Base-by-base conservation (phyloP, 441 rosid genomes). In the Flueggea neowawraea region DNA sequence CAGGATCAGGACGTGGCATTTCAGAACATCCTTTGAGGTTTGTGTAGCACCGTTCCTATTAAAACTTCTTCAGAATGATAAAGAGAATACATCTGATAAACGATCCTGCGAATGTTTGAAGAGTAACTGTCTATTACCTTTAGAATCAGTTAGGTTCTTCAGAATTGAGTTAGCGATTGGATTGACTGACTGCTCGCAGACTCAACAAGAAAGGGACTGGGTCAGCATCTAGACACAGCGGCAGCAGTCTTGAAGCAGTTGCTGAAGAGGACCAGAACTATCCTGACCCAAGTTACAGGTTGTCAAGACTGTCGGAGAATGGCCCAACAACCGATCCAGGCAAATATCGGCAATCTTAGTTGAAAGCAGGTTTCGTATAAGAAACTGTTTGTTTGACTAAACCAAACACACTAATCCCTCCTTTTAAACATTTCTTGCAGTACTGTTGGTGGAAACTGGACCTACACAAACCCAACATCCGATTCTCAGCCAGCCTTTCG, bases 401-500 rank as follows among this genome's bases (percentile, higher is more conserved):
- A 4, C 33, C 32, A 9, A 11, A 16, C 5, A 31, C 33, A 6
- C 0, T 54, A 33, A 57, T 6, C 16, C 16, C 44, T 6, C 6
- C 12, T 39, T 0, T 36, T 33, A 45, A 14, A 33, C 22, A 31
- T 33, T 28, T 52, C 61, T 51, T n/a, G 47, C 81, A 91, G 97
- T 87, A 63, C 59, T 80, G 48, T 64, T 87, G 75, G 74, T 81
- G 58, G 96, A 89, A 75, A 94, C 95, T 60, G 94, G 80, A 69
- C 89, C 89, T 39, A 89, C 97, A 57, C 91, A 81, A 76, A 79
- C 89, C 71, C 94, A 77, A 66, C 70, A 44, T 33, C 86, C 79
- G 31, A 54, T 57, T 33, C 33, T 39, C 66, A 68, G 53, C 72
- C 81, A 77, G 64, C 69, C 80, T 54, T 65, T 78, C 16, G 95